Conservation (phyloP, 768 basidiomycete species). For the Daedaleopsis sinensis region DNA sequence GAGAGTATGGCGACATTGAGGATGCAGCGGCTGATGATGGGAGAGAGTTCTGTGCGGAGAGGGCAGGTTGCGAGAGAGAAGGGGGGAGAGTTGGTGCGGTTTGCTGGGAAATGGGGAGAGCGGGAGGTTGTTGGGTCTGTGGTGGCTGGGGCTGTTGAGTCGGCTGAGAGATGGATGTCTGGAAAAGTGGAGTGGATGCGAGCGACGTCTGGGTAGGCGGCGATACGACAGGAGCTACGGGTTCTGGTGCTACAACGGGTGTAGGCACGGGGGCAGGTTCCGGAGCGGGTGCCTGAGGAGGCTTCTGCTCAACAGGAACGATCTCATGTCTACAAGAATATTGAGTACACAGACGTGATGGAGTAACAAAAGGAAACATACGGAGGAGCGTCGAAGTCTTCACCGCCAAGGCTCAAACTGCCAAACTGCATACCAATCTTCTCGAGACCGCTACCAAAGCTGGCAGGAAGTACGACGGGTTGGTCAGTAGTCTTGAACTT, state of each 20-base stretch:
- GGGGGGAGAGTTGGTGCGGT: conserved; percentile 22
- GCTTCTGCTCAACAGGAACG: conserved; percentile 25
- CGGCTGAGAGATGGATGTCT: conserved; percentile 15
- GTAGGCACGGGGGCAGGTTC: conserved; percentile 25
- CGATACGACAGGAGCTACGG: conserved; percentile 20
- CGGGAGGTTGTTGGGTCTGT: conserved; percentile 31
- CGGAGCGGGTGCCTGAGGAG: conserved; percentile 31
- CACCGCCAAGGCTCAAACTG: conserved; percentile 76
- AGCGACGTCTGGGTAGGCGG: conserved; percentile 39
- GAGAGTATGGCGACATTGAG: conserved; percentile 35
- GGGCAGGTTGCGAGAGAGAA: conserved; percentile 31
- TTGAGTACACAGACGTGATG: neutral
- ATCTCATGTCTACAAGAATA: conserved; percentile 34
- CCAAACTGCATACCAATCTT: conserved; percentile 92
- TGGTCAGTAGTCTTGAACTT: conserved; percentile 77
- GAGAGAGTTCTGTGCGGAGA: conserved; percentile 29
- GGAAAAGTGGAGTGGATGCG: conserved; percentile 25
- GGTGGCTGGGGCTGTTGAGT: conserved; percentile 34
- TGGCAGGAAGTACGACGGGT: conserved; percentile 78
- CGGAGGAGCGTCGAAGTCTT: conserved; percentile 55
- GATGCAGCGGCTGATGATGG: conserved; percentile 33
- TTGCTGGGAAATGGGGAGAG: conserved; percentile 23
- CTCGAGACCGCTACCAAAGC: conserved; percentile 64
- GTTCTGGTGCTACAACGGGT: conserved; percentile 13
- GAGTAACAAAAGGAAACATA: conserved; percentile 36